These are phyloP conservation scores for Opeltia flavorubescens DNA, from an alignment of 495 filamentous ascomycete species.

Conservation along the genomic window DNA sequence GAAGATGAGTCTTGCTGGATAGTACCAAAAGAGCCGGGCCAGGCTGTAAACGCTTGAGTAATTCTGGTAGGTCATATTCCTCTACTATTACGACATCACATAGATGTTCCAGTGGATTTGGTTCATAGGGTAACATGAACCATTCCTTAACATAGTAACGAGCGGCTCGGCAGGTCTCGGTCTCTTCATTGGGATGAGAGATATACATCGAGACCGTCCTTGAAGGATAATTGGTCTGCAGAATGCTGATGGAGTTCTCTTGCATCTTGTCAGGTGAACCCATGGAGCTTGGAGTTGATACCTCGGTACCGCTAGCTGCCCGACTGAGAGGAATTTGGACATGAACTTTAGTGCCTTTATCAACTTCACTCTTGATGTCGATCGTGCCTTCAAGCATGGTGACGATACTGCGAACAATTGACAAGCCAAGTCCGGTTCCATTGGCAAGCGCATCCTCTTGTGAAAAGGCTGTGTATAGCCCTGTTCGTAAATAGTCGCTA, in stretches of 20 bases:
- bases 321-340: conserved; percentile 32
- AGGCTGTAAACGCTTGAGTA: not conserved
- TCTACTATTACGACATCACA: conserved; percentile 26
- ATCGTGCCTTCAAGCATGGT: conserved; percentile 38
- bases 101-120: not conserved
- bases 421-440: conserved; percentile 38
- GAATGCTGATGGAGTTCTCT: conserved; percentile 8
- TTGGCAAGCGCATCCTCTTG: conserved; percentile 38
- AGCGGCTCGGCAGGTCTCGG: conserved; percentile 12
- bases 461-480: conserved; percentile 30
- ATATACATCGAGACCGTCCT: conserved; percentile 20
- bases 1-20: conserved; percentile 13
- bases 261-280: not conserved
- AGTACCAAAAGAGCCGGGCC: conserved; percentile 10
- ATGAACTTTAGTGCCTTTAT: conserved; percentile 36
- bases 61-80: conserved; percentile 14
- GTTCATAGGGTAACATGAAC: conserved; percentile 24
- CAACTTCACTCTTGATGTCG: conserved; percentile 34
- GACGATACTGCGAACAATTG: conserved; percentile 41
- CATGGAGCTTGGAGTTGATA: conserved; percentile 12
- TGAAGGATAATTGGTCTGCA: conserved; percentile 5
- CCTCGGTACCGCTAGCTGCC: conserved; percentile 7
- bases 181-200: conserved; percentile 4
- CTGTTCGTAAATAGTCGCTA: conserved; percentile 27
- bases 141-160: conserved; percentile 27